Conservation (phyloP, 78 protist genomes). For the Cavenderia fasciculata region DNA sequence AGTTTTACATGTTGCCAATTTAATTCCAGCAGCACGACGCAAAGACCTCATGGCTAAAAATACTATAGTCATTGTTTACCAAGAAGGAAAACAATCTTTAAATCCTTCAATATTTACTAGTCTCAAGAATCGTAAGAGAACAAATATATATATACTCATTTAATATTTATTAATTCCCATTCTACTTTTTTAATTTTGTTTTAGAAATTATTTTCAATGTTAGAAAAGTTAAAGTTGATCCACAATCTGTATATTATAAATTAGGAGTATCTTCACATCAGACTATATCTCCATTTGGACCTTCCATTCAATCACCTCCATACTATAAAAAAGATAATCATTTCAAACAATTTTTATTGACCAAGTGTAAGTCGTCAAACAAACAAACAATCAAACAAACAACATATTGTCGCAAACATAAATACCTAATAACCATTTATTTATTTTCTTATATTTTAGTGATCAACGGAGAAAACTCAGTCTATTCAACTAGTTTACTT, state of each 20-base stretch:
- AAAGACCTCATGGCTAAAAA: background rate
- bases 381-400: no score
- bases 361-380: constrained; percentile 20
- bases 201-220: constrained; percentile 36
- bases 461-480: constrained; percentile 35
- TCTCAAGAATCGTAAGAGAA: constrained; percentile 32
- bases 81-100: constrained; percentile 37
- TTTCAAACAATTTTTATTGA: background rate
- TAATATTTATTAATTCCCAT: background rate
- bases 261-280: background rate
- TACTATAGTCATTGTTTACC: constrained; percentile 31
- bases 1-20: constrained; percentile 23
- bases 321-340: background rate
- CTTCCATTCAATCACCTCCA: background rate
- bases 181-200: background rate
- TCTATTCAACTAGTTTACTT: constrained; percentile 8
- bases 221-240: constrained; percentile 55
- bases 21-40: constrained; percentile 10
- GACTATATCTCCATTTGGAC: constrained; percentile 5
- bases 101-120: constrained; percentile 23
- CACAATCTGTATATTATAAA: constrained; percentile 5
- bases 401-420: no score
- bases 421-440: no score
- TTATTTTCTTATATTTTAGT: no score
- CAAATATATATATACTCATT: background rate